Conservation (phyloP, 495 filamentous ascomycete species). For the Annulohypoxylon bovei region DNA sequence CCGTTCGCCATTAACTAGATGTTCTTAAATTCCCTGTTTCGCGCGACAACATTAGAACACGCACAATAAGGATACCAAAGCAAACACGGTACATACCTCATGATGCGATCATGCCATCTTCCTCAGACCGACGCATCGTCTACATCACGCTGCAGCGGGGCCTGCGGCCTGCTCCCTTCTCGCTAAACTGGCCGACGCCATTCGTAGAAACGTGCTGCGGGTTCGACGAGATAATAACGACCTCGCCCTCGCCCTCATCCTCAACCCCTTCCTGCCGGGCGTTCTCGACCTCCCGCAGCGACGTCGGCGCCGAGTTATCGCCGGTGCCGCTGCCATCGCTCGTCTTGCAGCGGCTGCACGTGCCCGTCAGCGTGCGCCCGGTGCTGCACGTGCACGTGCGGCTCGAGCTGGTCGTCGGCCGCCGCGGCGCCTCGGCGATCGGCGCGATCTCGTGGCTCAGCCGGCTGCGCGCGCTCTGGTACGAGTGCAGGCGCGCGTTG, state of each 20-base stretch:
- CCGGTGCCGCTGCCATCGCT: not conserved
- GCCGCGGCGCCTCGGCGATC: not conserved
- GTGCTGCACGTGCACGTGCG: conserved; percentile 8
- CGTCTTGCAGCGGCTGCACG: not conserved
- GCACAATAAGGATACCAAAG: too few species aligned
- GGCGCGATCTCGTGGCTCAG: not conserved
- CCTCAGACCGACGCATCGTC: not conserved
- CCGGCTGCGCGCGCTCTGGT: not conserved
- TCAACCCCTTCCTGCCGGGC: not conserved
- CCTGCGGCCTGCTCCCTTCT: not conserved
- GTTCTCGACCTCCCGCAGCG: conserved; percentile 23
- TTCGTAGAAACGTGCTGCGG: not conserved
- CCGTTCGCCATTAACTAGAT: too few species aligned
- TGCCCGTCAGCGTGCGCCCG: conserved; percentile 5
- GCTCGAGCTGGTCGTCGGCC: not conserved
- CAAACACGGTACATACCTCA: not conserved
- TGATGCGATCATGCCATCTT: not conserved
- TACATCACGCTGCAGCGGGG: not conserved
- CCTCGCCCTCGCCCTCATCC: not conserved
- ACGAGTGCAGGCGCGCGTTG: not conserved
- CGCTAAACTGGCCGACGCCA: not conserved
- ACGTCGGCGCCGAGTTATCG: not conserved
- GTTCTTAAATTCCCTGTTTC: too few species aligned
- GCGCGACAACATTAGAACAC: too few species aligned
- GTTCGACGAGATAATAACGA: not conserved